Base-by-base conservation (phyloP, 1,284 basidiomycete species). In the Boletus sp. region DNA sequence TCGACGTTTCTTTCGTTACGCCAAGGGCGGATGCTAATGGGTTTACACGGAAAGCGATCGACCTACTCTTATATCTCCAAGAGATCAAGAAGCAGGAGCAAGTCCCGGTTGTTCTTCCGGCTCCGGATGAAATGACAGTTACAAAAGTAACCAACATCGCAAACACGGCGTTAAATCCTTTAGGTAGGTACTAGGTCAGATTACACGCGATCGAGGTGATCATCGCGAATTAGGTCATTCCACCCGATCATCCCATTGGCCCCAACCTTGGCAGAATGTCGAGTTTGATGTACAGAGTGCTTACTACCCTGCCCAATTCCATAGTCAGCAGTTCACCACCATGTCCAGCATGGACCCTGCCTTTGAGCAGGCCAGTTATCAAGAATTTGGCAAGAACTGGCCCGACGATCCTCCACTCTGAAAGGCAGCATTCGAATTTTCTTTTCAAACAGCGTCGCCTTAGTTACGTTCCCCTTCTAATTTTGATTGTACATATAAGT, bases 41-140 rank as follows among this genome's bases (percentile, higher is more conserved):
- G 12, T 39, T 36, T 22, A 3, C 41, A 7, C n/a, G n/a, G 3
- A 17, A 47, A 60, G 58, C 48, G 29, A 52, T 38, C 13, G 36
- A 47, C 4, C 23, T 60, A 13, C 47, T 60, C 17, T 34, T 0
- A 1, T 22, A 16, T 8, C 6, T 19, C 9, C 29, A 27, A 5
- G 36, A 52, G 12, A 33, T 13, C 8, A 44, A 9, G 27, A 16
- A 1, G 22, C 34, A 40, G 29, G 17, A n/a, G 2, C 13, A 22
- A 14, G 5, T 23, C n/a, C 29, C 29, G 29, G 25, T 8, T 19
- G 9, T 23, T 32, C 20, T 30, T 27, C 27, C 14, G 2, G n/a
- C 13, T n/a, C 19, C 4, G 8, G 6, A 17, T 14, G 46, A 30
- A 25, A 13, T 25, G 13, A 14, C 6, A 25, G 17, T 36, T 9